Evolutionary conservation across 176 grass and related monocot species (phyloP).

Genomic region (Thalia dealbata): DNA sequence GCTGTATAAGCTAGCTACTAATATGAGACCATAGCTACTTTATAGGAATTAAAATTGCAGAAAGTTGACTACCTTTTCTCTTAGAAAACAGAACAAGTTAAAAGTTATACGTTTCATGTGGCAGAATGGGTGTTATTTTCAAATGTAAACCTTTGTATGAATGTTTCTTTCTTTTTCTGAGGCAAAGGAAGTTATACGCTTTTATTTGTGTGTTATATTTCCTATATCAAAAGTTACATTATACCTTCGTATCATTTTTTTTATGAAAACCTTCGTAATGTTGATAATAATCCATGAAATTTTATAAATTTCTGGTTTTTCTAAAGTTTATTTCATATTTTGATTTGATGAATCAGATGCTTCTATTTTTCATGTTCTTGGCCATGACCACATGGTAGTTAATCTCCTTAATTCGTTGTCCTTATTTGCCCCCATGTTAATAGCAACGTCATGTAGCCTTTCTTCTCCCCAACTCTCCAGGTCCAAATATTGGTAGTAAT

Average conservation of each 20-base stretch:
- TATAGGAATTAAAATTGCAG: too few relatives aligned
- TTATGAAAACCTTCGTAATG: background rate
- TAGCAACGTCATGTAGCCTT: background rate
- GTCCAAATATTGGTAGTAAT: background rate
- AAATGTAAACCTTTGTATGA: too few relatives aligned
- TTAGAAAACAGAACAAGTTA: background rate
- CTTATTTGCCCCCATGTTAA: background rate
- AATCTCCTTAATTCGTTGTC: background rate
- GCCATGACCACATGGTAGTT: too few relatives aligned
- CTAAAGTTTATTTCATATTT: background rate
- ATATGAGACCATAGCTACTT: background rate
- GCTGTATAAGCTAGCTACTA: background rate
- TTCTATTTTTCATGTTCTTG: too few relatives aligned
- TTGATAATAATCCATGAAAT: background rate
- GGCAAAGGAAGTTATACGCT: too few relatives aligned
- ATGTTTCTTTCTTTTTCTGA: too few relatives aligned
- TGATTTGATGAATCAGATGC: background rate
- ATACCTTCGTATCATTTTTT: too few relatives aligned
- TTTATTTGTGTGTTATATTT: too few relatives aligned
- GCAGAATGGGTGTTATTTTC: too few relatives aligned
- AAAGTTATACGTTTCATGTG: background rate
- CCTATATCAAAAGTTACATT: too few relatives aligned
- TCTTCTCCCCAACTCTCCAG: background rate
- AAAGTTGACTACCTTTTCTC: background rate
- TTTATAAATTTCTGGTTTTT: background rate